Percentiles rank a stretch among this genome's conserved stretches.
phyloP scores from a whole-genome alignment of 2,329 filamentous ascomycete species.

The Orbilia ellipsospora region DNA sequence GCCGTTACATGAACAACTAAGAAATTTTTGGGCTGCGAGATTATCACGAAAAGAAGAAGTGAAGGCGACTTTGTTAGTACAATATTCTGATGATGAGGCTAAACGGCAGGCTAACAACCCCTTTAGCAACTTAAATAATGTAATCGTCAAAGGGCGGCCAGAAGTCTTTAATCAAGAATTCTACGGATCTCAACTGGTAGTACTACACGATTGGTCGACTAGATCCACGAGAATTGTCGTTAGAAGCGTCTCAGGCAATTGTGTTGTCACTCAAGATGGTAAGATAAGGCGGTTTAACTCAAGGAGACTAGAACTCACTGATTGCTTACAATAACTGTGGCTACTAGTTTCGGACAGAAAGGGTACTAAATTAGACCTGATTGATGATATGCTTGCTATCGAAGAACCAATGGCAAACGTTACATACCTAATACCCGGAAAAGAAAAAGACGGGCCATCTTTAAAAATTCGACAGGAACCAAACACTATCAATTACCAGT shows the following conservation, averaged over 20 bases:
- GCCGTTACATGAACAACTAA: constrained; percentile 48
- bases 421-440: constrained; percentile 25
- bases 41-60: constrained; percentile 40
- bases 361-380: constrained; percentile 37
- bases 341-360: constrained; percentile 40
- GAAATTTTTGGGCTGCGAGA: constrained; percentile 51
- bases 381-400: constrained; percentile 36
- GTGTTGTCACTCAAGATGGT: constrained; percentile 50
- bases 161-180: constrained; percentile 50
- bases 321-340: neutral
- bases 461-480: constrained; percentile 51
- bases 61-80: constrained; percentile 37
- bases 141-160: constrained; percentile 35
- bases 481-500: constrained; percentile 45
- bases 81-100: too few relatives aligned
- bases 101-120: neutral
- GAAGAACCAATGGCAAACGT: constrained; percentile 51
- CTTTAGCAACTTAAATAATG: constrained; percentile 35
- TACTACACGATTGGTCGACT: constrained; percentile 45
- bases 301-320: neutral
- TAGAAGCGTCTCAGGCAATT: constrained; percentile 29
- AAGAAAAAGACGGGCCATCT: constrained; percentile 42
- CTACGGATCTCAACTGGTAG: constrained; percentile 34
- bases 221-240: constrained; percentile 41
- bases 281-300: constrained; percentile 2